Evolutionary conservation across 2,329 filamentous ascomycete species (phyloP).

Genomic region (Coniochaeta ligniaria): DNA sequence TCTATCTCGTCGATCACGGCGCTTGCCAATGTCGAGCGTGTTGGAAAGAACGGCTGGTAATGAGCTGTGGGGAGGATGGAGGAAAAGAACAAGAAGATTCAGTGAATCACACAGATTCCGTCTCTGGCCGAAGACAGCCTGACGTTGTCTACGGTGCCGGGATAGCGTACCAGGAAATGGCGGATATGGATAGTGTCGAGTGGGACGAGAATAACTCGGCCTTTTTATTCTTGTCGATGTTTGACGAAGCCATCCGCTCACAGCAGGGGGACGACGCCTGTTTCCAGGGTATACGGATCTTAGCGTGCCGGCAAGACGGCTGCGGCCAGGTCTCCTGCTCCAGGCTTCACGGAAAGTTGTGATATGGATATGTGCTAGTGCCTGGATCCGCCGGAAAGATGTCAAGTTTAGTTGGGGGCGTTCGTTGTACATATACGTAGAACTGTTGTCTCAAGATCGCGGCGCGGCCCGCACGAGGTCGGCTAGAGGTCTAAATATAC

Average conservation of each 20-base stretch:
- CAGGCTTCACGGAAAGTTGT: neutral
- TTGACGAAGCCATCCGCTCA: neutral
- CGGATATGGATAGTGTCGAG: neutral
- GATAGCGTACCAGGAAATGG: neutral
- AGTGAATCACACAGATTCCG: neutral
- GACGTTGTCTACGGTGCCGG: neutral
- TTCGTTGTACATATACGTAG: no score
- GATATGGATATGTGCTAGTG: neutral
- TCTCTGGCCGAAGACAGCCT: neutral
- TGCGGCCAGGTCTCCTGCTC: neutral
- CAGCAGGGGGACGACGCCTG: neutral
- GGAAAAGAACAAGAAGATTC: neutral
- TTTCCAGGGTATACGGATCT: neutral
- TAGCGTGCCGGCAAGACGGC: neutral
- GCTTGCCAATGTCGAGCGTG: neutral
- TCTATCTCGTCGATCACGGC: slow-evolving; percentile 23
- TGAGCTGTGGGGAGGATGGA: neutral
- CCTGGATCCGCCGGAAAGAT: neutral
- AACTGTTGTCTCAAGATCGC: no score
- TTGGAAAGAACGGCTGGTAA: neutral
- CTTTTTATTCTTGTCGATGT: neutral
- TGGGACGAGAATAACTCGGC: neutral
- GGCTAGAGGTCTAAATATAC: no score
- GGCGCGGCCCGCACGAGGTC: no score
- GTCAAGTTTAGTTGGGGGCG: neutral